These are phyloP conservation scores for Paecilomyces dactylethromorphus DNA, from an alignment of 2,329 filamentous ascomycete genomes.

Conservation along the genomic window DNA sequence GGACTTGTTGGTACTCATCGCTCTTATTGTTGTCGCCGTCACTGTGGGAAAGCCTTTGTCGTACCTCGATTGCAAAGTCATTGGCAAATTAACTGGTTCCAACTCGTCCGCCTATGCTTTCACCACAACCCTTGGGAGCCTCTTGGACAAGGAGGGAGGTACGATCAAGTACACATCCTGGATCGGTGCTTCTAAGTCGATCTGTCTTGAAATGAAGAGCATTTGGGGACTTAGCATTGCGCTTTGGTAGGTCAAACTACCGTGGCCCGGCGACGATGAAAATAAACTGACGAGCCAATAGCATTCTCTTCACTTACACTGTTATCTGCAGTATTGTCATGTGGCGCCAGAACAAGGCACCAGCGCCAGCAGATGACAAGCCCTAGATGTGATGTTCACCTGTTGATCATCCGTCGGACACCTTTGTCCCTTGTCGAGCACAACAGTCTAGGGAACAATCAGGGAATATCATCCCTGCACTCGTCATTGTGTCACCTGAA, in stretches of 20 bases:
- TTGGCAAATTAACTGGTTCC: conserved; percentile 42
- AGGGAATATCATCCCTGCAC: not conserved
- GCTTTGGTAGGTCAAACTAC: conserved; percentile 50
- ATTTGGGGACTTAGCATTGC: conserved; percentile 82
- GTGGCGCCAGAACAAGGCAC: conserved; percentile 53
- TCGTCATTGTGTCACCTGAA: not conserved
- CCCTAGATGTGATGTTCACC: not conserved
- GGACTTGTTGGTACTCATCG: conserved; percentile 66
- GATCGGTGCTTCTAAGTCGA: conserved; percentile 55
- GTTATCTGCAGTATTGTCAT: conserved; percentile 53
- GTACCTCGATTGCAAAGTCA: conserved; percentile 63
- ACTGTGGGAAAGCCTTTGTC: conserved; percentile 75
- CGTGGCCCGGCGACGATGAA: not conserved
- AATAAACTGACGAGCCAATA: conserved; percentile 13
- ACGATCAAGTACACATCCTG: conserved; percentile 47
- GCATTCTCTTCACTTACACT: conserved; percentile 62
- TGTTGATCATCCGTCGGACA: not conserved
- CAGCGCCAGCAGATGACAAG: conserved; percentile 14
- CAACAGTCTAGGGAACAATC: not conserved
- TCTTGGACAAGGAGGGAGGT: conserved; percentile 45
- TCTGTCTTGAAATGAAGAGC: conserved; percentile 78
- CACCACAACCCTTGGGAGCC: conserved; percentile 45
- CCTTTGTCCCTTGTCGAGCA: not conserved
- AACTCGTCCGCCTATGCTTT: conserved; percentile 49
- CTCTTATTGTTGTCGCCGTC: conserved; percentile 69